Percentiles rank a stretch among this genome's conserved stretches.
Evolutionary conservation across 2,329 filamentous ascomycete species (phyloP).

Genomic region (Paramyrothecium sp.): DNA sequence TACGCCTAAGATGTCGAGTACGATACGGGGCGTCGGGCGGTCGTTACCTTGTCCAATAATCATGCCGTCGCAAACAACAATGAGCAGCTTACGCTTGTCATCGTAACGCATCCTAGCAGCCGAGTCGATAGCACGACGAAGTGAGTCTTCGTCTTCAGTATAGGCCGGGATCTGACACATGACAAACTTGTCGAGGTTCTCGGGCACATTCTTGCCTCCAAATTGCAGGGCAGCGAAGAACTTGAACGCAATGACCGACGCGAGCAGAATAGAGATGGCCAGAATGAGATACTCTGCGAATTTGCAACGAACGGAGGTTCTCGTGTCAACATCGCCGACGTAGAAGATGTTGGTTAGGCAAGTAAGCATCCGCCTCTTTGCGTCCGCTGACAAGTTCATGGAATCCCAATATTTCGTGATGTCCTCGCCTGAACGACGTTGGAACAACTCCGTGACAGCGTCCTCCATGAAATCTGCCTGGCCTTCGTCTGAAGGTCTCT

Average conservation of each 20-base stretch:
- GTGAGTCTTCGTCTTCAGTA: slow-evolving; percentile 95
- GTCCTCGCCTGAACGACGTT: slow-evolving; percentile 71
- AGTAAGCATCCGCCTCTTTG: slow-evolving; percentile 68
- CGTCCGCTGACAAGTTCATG: slow-evolving; percentile 54
- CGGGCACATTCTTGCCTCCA: slow-evolving; percentile 82
- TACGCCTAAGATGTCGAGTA: slow-evolving; percentile 94
- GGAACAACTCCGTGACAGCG: slow-evolving; percentile 74
- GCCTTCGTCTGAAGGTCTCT: slow-evolving; percentile 41
- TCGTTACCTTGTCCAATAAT: slow-evolving; percentile 99
- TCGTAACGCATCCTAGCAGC: slow-evolving; percentile 95
- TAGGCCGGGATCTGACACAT: slow-evolving; percentile 98
- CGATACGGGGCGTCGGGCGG: slow-evolving; percentile 89
- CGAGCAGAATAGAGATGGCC: slow-evolving; percentile 77
- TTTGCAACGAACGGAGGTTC: slow-evolving; percentile 79
- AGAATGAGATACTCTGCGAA: slow-evolving; percentile 91
- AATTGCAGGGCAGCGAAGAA: slow-evolving; percentile 97
- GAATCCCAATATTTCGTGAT: slow-evolving; percentile 80
- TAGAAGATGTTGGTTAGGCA: slow-evolving; percentile 96
- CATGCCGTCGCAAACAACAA: slow-evolving; percentile 96
- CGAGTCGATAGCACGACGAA: slow-evolving; percentile 95
- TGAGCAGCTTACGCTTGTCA: slow-evolving; percentile 93
- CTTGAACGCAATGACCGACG: slow-evolving; percentile 86
- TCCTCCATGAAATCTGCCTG: slow-evolving; percentile 80
- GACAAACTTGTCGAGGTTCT: slow-evolving; percentile 97
- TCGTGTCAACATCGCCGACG: slow-evolving; percentile 85